phyloP scores from a whole-genome alignment of 2,329 filamentous ascomycete species.

The Lachnellula occidentalis region DNA sequence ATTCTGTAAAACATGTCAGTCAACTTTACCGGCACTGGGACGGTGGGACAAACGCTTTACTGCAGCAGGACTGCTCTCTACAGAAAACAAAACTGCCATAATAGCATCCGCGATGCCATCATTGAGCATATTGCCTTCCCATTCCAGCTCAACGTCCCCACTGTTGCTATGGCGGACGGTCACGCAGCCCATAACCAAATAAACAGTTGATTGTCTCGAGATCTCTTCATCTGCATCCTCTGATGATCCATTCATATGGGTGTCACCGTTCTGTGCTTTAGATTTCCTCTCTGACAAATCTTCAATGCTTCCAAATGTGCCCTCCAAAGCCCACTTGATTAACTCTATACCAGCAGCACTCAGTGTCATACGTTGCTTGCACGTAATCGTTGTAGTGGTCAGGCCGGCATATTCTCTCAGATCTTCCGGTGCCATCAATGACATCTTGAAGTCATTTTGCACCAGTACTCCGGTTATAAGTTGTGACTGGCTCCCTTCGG shows the following conservation, averaged over 20 bases:
- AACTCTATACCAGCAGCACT: slow-evolving; percentile 85
- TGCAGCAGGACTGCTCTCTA: slow-evolving; percentile 90
- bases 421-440: slow-evolving; percentile 94
- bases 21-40: slow-evolving; percentile 15
- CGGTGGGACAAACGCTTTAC: slow-evolving; percentile 66
- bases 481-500: slow-evolving; percentile 43
- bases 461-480: slow-evolving; percentile 88
- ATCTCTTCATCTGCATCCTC: slow-evolving; percentile 64
- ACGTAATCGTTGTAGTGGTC: slow-evolving; percentile 89
- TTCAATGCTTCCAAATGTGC: slow-evolving; percentile 85
- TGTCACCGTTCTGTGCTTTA: slow-evolving; percentile 38
- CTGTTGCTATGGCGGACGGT: slow-evolving; percentile 70
- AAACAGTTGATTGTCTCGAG: slow-evolving; percentile 47
- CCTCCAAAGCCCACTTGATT: slow-evolving; percentile 89
- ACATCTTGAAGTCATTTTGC: slow-evolving; percentile 96
- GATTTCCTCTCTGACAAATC: slow-evolving; percentile 40
- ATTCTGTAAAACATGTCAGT: slow-evolving; percentile 39
- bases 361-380: slow-evolving; percentile 83
- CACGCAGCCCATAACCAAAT: slow-evolving; percentile 85
- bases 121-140: slow-evolving; percentile 97
- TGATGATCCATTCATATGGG: slow-evolving; percentile 33
- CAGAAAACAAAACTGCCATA: slow-evolving; percentile 84
- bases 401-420: slow-evolving; percentile 94
- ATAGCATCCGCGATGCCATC: slow-evolving; percentile 97
- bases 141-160: slow-evolving; percentile 84